These are phyloP conservation scores for Globisporangium uncinulatum DNA, from an alignment of 352 stramenopile species.

Conservation along the genomic window DNA sequence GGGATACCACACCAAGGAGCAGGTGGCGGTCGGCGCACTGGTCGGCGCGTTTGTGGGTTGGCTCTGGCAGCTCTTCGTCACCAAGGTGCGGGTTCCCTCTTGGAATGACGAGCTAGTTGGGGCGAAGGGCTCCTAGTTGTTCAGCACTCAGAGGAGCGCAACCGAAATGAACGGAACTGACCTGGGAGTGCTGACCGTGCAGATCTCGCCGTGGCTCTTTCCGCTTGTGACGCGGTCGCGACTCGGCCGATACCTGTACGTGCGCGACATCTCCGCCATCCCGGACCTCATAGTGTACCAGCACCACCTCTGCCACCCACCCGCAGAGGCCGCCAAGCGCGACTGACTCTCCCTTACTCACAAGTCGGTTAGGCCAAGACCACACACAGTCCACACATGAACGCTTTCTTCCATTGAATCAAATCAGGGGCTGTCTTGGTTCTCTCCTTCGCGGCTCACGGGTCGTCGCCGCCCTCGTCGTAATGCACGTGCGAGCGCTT, in stretches of 20 bases:
- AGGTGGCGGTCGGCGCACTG: constrained; percentile 50
- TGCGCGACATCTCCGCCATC: constrained; percentile 72
- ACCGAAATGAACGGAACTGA: not conserved
- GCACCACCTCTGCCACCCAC: constrained; percentile 40
- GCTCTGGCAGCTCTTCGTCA: constrained; percentile 45
- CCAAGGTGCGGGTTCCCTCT: constrained; percentile 14
- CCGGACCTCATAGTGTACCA: constrained; percentile 76
- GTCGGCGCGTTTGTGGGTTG: constrained; percentile 41
- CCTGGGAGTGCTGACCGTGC: not conserved
- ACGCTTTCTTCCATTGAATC: constrained; percentile 17
- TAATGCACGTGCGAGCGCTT: constrained; percentile 85
- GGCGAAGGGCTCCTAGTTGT: no score
- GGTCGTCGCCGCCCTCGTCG: constrained; percentile 5
- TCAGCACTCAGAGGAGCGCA: no score
- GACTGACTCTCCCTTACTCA: no score
- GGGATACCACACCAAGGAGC: constrained; percentile 73
- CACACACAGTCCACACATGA: not conserved
- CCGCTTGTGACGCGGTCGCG: constrained; percentile 37
- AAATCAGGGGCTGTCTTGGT: not conserved
- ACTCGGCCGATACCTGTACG: constrained; percentile 53
- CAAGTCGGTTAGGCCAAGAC: no score
- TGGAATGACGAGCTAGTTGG: no score
- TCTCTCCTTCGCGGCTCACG: not conserved
- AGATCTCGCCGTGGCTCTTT: constrained; percentile 56
- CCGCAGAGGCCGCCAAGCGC: constrained; percentile 5